A percentile compares a stretch with the other conserved stretches of the same genome.
phyloP scores from a whole-genome alignment of 441 rosid species.

The Aleurites moluccanus region DNA sequence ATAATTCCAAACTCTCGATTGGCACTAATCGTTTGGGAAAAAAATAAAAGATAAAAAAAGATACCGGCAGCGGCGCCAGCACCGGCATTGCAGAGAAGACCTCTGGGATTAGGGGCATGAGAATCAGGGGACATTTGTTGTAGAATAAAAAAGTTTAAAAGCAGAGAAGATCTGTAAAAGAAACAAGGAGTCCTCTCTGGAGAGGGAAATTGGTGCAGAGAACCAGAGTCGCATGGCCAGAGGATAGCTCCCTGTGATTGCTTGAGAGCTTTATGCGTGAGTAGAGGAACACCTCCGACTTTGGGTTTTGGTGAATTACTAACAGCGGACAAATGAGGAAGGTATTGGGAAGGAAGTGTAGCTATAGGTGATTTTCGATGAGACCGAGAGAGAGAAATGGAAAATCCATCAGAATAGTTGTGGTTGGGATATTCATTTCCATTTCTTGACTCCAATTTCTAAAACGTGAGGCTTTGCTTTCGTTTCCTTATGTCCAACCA shows the following conservation, averaged over 20 bases:
- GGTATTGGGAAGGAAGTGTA: background rate
- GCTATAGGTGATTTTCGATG: slow-evolving; percentile 11
- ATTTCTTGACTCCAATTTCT: background rate
- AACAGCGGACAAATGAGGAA: slow-evolving; percentile 3
- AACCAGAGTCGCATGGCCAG: slow-evolving; percentile 85
- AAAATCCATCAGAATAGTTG: background rate
- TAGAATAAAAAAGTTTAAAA: slow-evolving; percentile 19
- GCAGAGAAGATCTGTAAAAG: slow-evolving; percentile 12
- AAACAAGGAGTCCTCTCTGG: slow-evolving; percentile 53
- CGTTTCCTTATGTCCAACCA: background rate
- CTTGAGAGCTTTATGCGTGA: slow-evolving; percentile 8
- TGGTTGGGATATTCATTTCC: background rate
- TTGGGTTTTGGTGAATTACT: slow-evolving; percentile 13
- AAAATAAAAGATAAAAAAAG: background rate
- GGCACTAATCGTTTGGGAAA: background rate
- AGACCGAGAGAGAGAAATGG: slow-evolving; percentile 22
- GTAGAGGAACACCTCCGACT: slow-evolving; percentile 27
- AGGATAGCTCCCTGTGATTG: slow-evolving; percentile 18
- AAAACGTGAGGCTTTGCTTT: slow-evolving; percentile 26
- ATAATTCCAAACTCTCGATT: background rate
- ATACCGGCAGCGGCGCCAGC: slow-evolving; percentile 88
- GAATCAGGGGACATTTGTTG: slow-evolving; percentile 53
- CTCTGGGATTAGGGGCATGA: slow-evolving; percentile 40
- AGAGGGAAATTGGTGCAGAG: slow-evolving; percentile 53
- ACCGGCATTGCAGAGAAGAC: slow-evolving; percentile 50